phyloP scores from a whole-genome alignment of 768 basidiomycete genomes.

The Boletus tomentosulus region DNA sequence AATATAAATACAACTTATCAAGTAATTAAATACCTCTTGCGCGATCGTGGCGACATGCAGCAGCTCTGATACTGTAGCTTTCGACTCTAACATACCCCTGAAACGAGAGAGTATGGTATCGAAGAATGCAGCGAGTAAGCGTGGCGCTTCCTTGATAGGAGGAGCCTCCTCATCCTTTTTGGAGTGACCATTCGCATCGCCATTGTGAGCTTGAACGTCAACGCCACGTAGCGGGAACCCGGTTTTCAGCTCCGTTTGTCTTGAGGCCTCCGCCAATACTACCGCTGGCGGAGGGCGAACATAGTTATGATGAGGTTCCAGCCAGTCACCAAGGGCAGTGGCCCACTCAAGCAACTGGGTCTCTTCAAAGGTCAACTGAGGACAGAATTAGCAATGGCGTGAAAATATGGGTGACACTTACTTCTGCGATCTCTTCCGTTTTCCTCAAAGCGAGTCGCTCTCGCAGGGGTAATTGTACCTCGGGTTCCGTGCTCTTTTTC shows the following conservation, averaged over 20 bases:
- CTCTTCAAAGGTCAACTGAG: constrained; percentile 67
- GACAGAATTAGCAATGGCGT: constrained; percentile 4
- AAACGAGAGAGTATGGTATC: constrained; percentile 57
- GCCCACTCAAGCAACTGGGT: constrained; percentile 53
- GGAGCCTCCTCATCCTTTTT: constrained; percentile 76
- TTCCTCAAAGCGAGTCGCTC: constrained; percentile 53
- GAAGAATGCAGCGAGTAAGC: constrained; percentile 53
- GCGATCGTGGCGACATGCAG: constrained; percentile 70
- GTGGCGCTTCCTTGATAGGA: constrained; percentile 57
- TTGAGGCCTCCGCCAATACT: constrained; percentile 73
- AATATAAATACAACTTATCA: neutral
- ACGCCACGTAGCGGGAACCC: constrained; percentile 65
- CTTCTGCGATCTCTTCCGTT: constrained; percentile 54
- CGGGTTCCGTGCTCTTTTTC: constrained; percentile 52
- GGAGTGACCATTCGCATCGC: constrained; percentile 37
- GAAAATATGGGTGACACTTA: constrained; percentile 19
- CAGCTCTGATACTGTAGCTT: constrained; percentile 46
- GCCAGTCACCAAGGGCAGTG: constrained; percentile 63
- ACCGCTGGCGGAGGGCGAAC: constrained; percentile 65
- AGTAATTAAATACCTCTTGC: constrained; percentile 55
- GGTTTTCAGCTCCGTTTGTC: constrained; percentile 65
- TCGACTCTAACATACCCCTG: constrained; percentile 36
- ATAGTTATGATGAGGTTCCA: constrained; percentile 72
- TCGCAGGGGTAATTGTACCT: constrained; percentile 47
- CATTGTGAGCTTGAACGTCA: constrained; percentile 36